Conservation (phyloP, 2,329 filamentous ascomycete genomes). For the Grosmannia huntii region DNA sequence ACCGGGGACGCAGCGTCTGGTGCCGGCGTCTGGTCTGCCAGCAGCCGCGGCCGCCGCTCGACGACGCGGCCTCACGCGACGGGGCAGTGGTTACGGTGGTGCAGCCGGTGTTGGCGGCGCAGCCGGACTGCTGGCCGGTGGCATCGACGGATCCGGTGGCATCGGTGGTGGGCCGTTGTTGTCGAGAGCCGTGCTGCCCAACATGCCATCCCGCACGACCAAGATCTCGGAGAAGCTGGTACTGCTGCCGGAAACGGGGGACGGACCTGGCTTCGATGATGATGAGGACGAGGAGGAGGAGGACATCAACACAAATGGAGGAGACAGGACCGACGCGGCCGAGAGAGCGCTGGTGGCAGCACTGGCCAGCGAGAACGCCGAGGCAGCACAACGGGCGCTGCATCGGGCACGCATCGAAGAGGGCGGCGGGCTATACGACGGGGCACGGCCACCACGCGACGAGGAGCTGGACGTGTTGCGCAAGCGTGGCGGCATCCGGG, state of each 20-base stretch:
- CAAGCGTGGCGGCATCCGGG: constrained; percentile 46
- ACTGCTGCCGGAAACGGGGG: constrained; percentile 68
- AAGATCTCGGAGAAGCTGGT: constrained; percentile 98
- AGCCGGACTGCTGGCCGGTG: constrained; percentile 1
- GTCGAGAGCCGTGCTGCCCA: constrained; percentile 31
- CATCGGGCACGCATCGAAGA: constrained; percentile 25
- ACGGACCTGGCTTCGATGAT: constrained; percentile 19
- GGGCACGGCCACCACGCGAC: constrained; percentile 47
- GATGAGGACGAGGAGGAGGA: constrained; percentile 45
- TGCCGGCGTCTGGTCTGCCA: constrained; percentile 2
- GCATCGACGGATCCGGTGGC: constrained; percentile 3
- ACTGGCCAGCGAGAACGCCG: constrained; percentile 44
- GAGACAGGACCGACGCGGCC: constrained; percentile 11
- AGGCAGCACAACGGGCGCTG: constrained; percentile 28
- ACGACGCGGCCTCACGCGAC: constrained; percentile 5
- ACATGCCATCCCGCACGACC: constrained; percentile 71
- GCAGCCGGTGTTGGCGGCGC: constrained; percentile 13
- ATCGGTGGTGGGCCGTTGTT: neutral
- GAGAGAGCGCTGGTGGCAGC: constrained; percentile 17
- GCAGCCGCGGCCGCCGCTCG: constrained; percentile 4
- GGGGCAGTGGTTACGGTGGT: constrained; percentile 18
- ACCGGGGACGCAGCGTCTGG: constrained; percentile 39
- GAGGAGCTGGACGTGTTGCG: constrained; percentile 53
- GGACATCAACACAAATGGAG: constrained; percentile 25
- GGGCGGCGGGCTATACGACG: constrained; percentile 13